Base-by-base conservation (phyloP, 768 basidiomycete genomes). In the Collybia mongolica region DNA sequence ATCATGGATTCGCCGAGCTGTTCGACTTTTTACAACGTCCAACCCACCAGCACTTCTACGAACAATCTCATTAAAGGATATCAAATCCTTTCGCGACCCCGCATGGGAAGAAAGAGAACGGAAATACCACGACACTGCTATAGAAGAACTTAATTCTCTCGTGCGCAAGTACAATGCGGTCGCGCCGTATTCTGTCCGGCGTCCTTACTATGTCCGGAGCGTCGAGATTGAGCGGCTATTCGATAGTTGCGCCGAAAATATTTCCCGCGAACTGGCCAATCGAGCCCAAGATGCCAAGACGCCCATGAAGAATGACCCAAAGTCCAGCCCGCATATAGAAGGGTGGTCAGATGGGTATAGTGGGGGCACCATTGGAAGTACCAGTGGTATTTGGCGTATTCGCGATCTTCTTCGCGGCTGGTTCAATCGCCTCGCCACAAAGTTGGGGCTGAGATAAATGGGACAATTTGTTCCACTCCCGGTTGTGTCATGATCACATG, bases 131-230 rank as follows among this genome's bases (percentile, higher is more conserved):
- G 77, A 83, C 28, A 72, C 79, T 2, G 86, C 86, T 11, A 60
- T 93, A 32, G 75, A 73, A 24, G 85, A 93, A 56, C 67, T 93
- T 36, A 93, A 94, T 65, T 72, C 81, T 2, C 73, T 87, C 5
- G 84, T 93, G 22, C 76, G 90, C 43, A 83, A 85, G 68, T 88
- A 90, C 68, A 93, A 94, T 61, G 84, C 79, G 6, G 63, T 88
- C 39, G 92, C 91, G 11, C 91, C 90, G 1, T 88, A 88, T 59
- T 72, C 82, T 4, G 90, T 88, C n/a, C 77, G 90, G 17, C 70
- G 86, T 41, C 71, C 80, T 3, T 81, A 84, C 52, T 76, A 88
- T 52, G 66, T 72, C 19, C 76, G 80, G 19, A 71, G 72, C 7
- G 67, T 63, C 17, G 91, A 93, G 69, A 70, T 93, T 9, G 73